phyloP scores from a whole-genome alignment of 768 basidiomycete genomes.

The Lactifluus pinguis region DNA sequence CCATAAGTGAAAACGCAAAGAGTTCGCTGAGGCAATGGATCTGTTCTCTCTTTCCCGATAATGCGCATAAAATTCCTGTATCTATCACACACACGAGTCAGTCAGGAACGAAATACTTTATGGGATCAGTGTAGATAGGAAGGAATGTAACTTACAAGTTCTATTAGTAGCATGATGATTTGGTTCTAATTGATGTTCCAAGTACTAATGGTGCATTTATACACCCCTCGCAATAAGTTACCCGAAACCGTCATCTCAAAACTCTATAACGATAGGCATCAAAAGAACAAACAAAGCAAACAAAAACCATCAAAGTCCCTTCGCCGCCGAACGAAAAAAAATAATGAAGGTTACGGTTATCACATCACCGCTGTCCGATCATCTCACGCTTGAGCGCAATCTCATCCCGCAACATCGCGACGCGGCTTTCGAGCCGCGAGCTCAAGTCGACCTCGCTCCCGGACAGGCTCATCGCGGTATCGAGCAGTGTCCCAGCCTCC shows the following conservation, averaged over 20 bases:
- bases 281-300: no score
- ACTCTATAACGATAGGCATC: neutral
- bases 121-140: no score
- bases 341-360: neutral
- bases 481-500: constrained; percentile 41
- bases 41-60: no score
- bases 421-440: constrained; percentile 59
- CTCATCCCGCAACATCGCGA: constrained; percentile 63
- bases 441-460: constrained; percentile 52
- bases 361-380: constrained; percentile 21
- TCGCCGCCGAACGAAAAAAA: neutral
- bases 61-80: no score
- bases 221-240: neutral
- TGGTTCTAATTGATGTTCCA: no score
- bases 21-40: no score
- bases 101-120: no score
- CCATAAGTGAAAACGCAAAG: no score
- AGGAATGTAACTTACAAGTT: no score
- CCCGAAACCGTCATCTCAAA: neutral
- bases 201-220: no score
- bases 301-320: neutral
- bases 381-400: constrained; percentile 52
- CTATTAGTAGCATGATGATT: no score
- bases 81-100: no score
- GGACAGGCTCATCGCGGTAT: constrained; percentile 39